These are phyloP conservation scores for Coffea canephora DNA, from an alignment of 257 asterid genomes.

Conservation along the genomic window DNA sequence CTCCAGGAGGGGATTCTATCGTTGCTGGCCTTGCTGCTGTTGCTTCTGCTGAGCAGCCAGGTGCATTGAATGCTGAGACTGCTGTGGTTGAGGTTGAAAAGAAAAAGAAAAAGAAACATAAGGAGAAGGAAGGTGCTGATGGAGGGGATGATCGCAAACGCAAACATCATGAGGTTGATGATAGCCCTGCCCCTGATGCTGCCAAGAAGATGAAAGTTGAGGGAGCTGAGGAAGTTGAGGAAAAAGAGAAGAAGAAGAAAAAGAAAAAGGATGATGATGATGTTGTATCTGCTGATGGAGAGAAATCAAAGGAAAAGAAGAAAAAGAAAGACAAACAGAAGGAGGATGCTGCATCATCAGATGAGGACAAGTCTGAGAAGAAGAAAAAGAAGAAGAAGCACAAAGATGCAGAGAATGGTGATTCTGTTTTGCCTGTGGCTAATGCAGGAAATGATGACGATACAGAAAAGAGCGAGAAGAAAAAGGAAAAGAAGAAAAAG, in stretches of 20 bases:
- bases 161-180: slow-evolving; percentile 47
- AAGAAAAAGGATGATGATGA: slow-evolving; percentile 39
- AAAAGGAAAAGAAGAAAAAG: slow-evolving; percentile 65
- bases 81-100: slow-evolving; percentile 39
- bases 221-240: slow-evolving; percentile 30
- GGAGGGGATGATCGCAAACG: slow-evolving; percentile 58
- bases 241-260: slow-evolving; percentile 30
- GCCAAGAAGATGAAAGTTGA: slow-evolving; percentile 56
- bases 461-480: slow-evolving; percentile 54
- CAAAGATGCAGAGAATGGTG: slow-evolving; percentile 46
- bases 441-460: slow-evolving; percentile 34
- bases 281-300: slow-evolving; percentile 37
- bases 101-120: slow-evolving; percentile 56
- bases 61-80: slow-evolving; percentile 32
- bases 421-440: slow-evolving; percentile 23
- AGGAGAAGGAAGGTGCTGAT: slow-evolving; percentile 35
- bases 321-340: slow-evolving; percentile 48
- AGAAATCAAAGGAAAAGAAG: slow-evolving; percentile 64
- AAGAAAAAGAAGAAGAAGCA: slow-evolving; percentile 45
- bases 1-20: slow-evolving; percentile 67
- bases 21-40: slow-evolving; percentile 74
- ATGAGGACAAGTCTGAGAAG: slow-evolving; percentile 66
- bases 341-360: slow-evolving; percentile 29
- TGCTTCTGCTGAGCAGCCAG: slow-evolving; percentile 24
- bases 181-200: slow-evolving; percentile 43